Base-by-base conservation (phyloP, 2,329 filamentous ascomycete species). In the Apiospora aurea region DNA sequence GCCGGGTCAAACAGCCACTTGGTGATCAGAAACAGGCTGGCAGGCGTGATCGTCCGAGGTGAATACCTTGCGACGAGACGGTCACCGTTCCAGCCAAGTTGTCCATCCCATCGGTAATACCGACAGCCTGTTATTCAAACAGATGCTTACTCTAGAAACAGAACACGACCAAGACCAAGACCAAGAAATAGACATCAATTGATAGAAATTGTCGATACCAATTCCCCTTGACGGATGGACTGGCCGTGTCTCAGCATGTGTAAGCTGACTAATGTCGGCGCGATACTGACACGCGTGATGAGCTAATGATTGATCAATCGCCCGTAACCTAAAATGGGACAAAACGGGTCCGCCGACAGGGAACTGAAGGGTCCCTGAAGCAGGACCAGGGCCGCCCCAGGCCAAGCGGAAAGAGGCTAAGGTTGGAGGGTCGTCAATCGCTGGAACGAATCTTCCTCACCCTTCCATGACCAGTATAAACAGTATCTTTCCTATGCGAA, bases 201-300 rank as follows among this genome's bases (percentile, higher is more conserved):
- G 18, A 26, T 29, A 57, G 14, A 26, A 57, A 57, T 57, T 49
- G 18, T 1, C 7, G 10, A 10, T 10, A 46, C 10, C 18, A 49
- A 18, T 10, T n/a, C 18, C 11, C 46, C 46, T 21, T 4, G n/a
- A 26, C 11, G n/a, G 47, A 51, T 51, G 21, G n/a, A 8, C 18
- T 24, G n/a, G 26, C 26, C 26, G 49, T 5, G n/a, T 51, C n/a
- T 51, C 11, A 51, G 49, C 29, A 64, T 64, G 57, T 64, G 57
- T 64, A 64, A 64, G 57, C 57, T 64, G 57, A 64, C 57, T 64
- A 64, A 64, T 64, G 57, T 13, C 14, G 57, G 57, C 18, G 34
- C 34, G 41, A 64, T 64, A 61, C 29, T 61, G 53, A 61, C 53
- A 61, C 38, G 53, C 34, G 53, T 61, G 53, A 61, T 61, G 53